These are phyloP conservation scores for Aureobasidium namibiae DNA, from an alignment of 2,329 filamentous ascomycete genomes.

Conservation along the genomic window DNA sequence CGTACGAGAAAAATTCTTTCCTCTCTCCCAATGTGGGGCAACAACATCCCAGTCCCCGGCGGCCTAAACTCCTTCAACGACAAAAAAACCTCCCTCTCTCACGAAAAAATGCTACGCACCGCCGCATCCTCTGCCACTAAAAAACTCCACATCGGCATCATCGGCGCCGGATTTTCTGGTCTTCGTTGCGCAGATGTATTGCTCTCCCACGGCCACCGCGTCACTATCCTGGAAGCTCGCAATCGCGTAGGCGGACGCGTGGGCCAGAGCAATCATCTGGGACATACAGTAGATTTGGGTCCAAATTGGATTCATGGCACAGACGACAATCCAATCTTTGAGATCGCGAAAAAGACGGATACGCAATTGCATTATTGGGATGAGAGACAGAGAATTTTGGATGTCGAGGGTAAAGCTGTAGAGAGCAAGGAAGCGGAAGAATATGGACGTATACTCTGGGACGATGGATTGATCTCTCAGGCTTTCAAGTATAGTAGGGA, in stretches of 20 bases:
- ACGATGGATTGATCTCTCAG: slow-evolving; percentile 48
- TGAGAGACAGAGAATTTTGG: slow-evolving; percentile 46
- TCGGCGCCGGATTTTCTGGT: slow-evolving; percentile 63
- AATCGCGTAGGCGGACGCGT: slow-evolving; percentile 60
- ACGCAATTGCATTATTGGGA: slow-evolving; percentile 48
- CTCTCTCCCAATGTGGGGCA: slow-evolving; percentile 9
- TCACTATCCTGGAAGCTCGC: slow-evolving; percentile 62
- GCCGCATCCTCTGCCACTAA: not conserved
- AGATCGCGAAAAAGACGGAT: slow-evolving; percentile 54
- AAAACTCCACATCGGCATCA: slow-evolving; percentile 43
- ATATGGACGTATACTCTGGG: slow-evolving; percentile 51
- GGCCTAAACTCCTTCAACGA: not conserved
- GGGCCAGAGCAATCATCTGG: slow-evolving; percentile 33
- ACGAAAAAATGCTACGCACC: slow-evolving; percentile 8
- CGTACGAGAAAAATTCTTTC: not conserved
- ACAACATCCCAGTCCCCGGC: slow-evolving; percentile 8
- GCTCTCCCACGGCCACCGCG: slow-evolving; percentile 54
- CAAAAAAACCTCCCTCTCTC: not conserved
- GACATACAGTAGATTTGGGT: slow-evolving; percentile 53
- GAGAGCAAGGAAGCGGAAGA: slow-evolving; percentile 30
- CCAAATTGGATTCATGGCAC: slow-evolving; percentile 80
- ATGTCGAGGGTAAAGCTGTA: slow-evolving; percentile 48
- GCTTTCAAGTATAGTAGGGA: slow-evolving; percentile 61
- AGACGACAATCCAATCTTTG: slow-evolving; percentile 59
- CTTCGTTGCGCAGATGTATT: slow-evolving; percentile 64